Percentiles rank a stretch among this genome's conserved stretches.
Conservation (phyloP, 2,329 filamentous ascomycete species). For the Neonectria sp. region DNA sequence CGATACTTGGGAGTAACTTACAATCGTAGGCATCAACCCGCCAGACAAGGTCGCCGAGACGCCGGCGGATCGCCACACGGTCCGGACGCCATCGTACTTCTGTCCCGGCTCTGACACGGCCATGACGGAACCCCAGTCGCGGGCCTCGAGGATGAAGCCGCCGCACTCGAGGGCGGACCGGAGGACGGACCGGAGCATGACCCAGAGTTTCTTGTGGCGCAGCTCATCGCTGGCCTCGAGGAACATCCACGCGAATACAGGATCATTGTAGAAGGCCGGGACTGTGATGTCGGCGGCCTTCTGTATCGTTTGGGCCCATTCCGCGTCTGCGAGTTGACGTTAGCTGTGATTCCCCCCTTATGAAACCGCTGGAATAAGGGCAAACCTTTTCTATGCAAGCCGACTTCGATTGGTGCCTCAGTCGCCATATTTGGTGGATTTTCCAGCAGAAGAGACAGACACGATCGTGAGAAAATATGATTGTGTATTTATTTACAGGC, state of each 20-base stretch:
- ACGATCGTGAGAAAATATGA: too few relatives aligned
- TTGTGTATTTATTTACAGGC: background rate
- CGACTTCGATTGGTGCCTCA: background rate
- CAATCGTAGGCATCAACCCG: slow-evolving; percentile 20
- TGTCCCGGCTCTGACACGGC: slow-evolving; percentile 30
- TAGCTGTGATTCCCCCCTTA: background rate
- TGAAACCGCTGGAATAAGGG: too few relatives aligned
- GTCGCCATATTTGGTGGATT: background rate
- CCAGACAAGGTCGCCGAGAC: slow-evolving; percentile 27
- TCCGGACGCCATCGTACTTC: slow-evolving; percentile 22
- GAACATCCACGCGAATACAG: slow-evolving; percentile 26
- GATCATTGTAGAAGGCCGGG: slow-evolving; percentile 24
- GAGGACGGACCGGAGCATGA: slow-evolving; percentile 23
- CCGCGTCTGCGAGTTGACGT: background rate
- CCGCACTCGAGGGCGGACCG: slow-evolving; percentile 12
- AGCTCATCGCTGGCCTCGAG: slow-evolving; percentile 10
- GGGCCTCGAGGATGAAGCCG: slow-evolving; percentile 26
- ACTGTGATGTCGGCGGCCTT: slow-evolving; percentile 13
- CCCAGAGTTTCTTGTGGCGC: slow-evolving; percentile 19
- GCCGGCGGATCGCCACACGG: slow-evolving; percentile 15
- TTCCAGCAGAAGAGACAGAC: background rate
- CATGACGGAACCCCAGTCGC: slow-evolving; percentile 30
- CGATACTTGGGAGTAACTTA: background rate
- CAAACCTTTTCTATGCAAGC: background rate
- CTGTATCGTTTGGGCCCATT: background rate